phyloP scores from a whole-genome alignment of 768 basidiomycete genomes.

The Pulveroboletus sp. region DNA sequence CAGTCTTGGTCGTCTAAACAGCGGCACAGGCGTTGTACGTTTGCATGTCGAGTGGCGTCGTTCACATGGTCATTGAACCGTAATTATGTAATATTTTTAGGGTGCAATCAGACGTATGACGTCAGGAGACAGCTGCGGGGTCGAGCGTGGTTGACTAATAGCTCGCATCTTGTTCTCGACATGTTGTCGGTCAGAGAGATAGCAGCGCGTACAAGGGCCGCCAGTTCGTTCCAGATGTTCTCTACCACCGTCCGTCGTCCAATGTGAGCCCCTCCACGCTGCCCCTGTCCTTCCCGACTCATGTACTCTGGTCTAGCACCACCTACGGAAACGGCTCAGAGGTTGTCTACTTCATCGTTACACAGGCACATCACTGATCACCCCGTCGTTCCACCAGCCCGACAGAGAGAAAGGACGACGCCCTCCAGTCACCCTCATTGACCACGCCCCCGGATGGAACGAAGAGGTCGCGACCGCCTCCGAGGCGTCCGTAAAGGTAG shows the following conservation, averaged over 20 bases:
- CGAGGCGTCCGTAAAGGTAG: slow-evolving; percentile 62
- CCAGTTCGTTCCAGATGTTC: background rate
- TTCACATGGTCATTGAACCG: too few relatives aligned
- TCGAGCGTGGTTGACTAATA: too few relatives aligned
- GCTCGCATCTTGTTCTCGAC: background rate
- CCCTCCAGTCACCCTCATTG: slow-evolving; percentile 41
- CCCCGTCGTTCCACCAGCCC: slow-evolving; percentile 33
- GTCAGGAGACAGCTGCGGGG: slow-evolving; percentile 1
- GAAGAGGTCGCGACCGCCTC: slow-evolving; percentile 59
- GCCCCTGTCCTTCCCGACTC: background rate
- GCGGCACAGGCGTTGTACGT: background rate
- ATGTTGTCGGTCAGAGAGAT: slow-evolving; percentile 15
- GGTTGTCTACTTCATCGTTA: slow-evolving; percentile 25
- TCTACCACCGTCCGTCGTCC: background rate
- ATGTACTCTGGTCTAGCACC: slow-evolving; percentile 32
- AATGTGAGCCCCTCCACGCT: background rate
- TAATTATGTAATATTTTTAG: too few relatives aligned
- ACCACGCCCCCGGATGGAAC: slow-evolving; percentile 68
- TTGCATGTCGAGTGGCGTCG: background rate
- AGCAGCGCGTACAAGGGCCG: background rate
- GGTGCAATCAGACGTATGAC: slow-evolving; percentile 6
- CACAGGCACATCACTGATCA: background rate
- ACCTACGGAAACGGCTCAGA: slow-evolving; percentile 58
- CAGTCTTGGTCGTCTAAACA: slow-evolving; percentile 18
- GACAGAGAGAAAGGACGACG: slow-evolving; percentile 53